A percentile compares a stretch with the other conserved stretches of the same genome.
These are phyloP conservation scores for Haematococcus sp. DNA, from an alignment of 139 green algal species.

Conservation along the genomic window DNA sequence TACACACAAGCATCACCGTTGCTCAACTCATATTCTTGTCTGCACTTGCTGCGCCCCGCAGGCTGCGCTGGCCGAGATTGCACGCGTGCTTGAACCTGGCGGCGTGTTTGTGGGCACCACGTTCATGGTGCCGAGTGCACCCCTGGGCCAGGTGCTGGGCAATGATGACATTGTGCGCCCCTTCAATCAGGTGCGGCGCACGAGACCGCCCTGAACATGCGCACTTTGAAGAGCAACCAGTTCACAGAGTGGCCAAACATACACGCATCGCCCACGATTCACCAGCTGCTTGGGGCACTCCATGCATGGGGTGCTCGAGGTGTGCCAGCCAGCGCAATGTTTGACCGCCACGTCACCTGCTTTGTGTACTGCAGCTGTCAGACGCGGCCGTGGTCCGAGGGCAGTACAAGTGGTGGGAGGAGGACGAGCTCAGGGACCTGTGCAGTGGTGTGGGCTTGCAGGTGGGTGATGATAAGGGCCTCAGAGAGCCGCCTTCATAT, in stretches of 20 bases:
- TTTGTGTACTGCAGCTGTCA: slow-evolving; percentile 17
- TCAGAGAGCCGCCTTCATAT: too few species aligned
- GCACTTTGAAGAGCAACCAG: background rate
- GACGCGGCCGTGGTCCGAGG: background rate
- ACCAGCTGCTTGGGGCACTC: too few species aligned
- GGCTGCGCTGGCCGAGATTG: slow-evolving; percentile 84
- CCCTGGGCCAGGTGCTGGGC: slow-evolving; percentile 72
- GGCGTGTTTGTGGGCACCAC: slow-evolving; percentile 93
- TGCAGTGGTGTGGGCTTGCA: slow-evolving; percentile 55
- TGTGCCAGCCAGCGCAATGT: background rate
- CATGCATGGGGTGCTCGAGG: too few species aligned
- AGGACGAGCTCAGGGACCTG: slow-evolving; percentile 83
- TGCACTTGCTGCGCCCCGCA: slow-evolving; percentile 15
- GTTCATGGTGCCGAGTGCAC: slow-evolving; percentile 71
- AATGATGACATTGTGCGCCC: slow-evolving; percentile 61
- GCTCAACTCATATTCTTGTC: too few species aligned
- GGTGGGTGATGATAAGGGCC: background rate
- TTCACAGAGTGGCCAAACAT: background rate
- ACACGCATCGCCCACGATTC: too few species aligned
- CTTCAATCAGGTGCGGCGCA: slow-evolving; percentile 58
- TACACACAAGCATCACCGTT: too few species aligned
- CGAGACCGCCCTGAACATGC: background rate
- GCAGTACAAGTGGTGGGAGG: slow-evolving; percentile 76
- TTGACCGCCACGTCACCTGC: background rate
- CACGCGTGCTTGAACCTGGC: slow-evolving; percentile 84